Evolutionary conservation across 257 asterid genomes (phyloP).

Genomic region (Euphrasia confusa): DNA sequence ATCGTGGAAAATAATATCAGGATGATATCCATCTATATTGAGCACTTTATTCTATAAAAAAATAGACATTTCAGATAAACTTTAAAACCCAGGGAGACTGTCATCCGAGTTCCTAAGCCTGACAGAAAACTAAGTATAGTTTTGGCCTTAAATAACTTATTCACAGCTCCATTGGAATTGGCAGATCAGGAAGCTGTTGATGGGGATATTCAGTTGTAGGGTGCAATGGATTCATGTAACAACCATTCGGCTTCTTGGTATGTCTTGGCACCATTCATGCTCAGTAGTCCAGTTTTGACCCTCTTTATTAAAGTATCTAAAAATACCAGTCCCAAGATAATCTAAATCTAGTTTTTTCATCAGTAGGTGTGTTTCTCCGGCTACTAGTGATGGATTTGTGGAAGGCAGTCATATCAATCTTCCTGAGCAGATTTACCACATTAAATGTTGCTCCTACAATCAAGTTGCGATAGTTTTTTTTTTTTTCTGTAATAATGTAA

Average conservation of each 20-base stretch:
- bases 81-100: constrained; percentile 19
- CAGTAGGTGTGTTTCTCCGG: constrained; percentile 34
- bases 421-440: constrained; percentile 26
- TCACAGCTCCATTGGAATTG: constrained; percentile 47
- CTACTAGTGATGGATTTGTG: constrained; percentile 38
- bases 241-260: constrained; percentile 38
- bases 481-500: constrained; percentile 23
- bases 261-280: constrained; percentile 27
- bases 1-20: constrained; percentile 1
- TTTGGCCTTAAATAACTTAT: constrained; percentile 38
- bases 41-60: constrained; percentile 12
- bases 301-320: constrained; percentile 20
- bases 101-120: constrained; percentile 25
- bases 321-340: constrained; percentile 26
- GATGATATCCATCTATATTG: neutral
- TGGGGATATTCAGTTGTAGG: constrained; percentile 47
- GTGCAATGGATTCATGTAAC: constrained; percentile 41
- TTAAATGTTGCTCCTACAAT: constrained; percentile 15
- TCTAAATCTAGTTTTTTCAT: constrained; percentile 34
- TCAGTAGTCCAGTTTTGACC: constrained; percentile 30
- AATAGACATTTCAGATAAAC: constrained; percentile 2
- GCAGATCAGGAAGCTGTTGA: constrained; percentile 76
- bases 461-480: constrained; percentile 8
- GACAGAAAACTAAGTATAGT: constrained; percentile 23
- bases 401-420: constrained; percentile 33